Evolutionary conservation across 192 early-diverging fungal genomes (phyloP).

Genomic region (Coemansia sp.): DNA sequence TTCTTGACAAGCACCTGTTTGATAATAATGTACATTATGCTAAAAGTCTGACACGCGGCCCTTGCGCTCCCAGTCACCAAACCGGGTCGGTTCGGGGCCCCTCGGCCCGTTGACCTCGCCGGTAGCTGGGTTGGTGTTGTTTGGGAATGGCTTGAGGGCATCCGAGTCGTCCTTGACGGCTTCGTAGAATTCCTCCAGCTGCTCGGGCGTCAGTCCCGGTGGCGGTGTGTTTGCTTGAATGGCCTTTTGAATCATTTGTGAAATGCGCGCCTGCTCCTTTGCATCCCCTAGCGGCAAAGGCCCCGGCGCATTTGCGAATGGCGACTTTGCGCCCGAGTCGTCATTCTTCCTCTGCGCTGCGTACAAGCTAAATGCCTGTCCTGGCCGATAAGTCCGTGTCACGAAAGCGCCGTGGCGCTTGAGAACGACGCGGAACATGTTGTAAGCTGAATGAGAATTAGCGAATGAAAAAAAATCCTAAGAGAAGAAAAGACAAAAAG

Average conservation of each 20-base stretch:
- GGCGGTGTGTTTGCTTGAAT: constrained; percentile 47
- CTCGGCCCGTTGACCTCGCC: constrained; percentile 76
- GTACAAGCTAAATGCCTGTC: background rate
- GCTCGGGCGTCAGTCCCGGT: constrained; percentile 34
- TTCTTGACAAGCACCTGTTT: background rate
- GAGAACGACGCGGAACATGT: background rate
- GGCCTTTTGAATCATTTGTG: constrained; percentile 57
- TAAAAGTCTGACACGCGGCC: constrained; percentile 77
- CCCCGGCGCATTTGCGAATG: constrained; percentile 50
- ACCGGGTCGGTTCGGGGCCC: constrained; percentile 80
- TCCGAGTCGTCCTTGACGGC: constrained; percentile 49
- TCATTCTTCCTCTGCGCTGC: background rate
- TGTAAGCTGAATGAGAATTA: background rate
- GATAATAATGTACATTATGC: constrained; percentile 12
- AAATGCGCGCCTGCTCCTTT: constrained; percentile 63
- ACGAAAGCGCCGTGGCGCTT: background rate
- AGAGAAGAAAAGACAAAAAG: background rate
- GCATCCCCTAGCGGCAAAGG: constrained; percentile 70
- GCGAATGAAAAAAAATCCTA: background rate
- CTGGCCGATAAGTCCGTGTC: background rate
- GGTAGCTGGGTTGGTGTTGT: constrained; percentile 69
- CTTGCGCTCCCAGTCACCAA: constrained; percentile 83
- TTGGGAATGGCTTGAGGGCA: constrained; percentile 59
- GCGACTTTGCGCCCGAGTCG: constrained; percentile 9
- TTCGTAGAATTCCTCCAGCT: constrained; percentile 54